These are phyloP conservation scores for Alternaria longipes DNA, from an alignment of 2,329 filamentous ascomycete species.

Conservation along the genomic window DNA sequence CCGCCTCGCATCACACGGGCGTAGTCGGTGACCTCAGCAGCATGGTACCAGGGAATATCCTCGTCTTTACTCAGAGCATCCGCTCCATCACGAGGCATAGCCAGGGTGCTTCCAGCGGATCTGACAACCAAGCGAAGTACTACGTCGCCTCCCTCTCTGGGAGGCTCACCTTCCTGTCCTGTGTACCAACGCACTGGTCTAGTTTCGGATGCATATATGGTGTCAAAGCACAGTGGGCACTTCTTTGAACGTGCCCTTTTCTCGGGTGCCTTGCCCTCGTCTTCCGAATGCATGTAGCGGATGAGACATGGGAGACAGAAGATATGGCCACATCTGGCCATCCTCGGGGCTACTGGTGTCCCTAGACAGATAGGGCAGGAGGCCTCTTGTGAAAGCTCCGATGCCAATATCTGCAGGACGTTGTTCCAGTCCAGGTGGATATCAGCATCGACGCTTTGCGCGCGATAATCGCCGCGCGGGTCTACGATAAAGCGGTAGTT, in stretches of 20 bases:
- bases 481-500: slow-evolving; percentile 98
- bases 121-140: slow-evolving; percentile 87
- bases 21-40: slow-evolving; percentile 93
- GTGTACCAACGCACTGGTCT: slow-evolving; percentile 89
- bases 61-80: slow-evolving; percentile 74
- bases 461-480: slow-evolving; percentile 79
- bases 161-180: slow-evolving; percentile 83
- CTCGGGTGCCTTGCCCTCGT: slow-evolving; percentile 68
- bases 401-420: slow-evolving; percentile 90
- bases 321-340: slow-evolving; percentile 97
- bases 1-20: slow-evolving; percentile 95
- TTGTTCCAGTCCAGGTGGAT: slow-evolving; percentile 89
- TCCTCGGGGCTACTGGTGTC: slow-evolving; percentile 89
- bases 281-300: slow-evolving; percentile 90
- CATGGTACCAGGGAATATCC: slow-evolving; percentile 93
- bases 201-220: slow-evolving; percentile 89
- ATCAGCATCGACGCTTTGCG: slow-evolving; percentile 86
- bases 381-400: slow-evolving; percentile 84
- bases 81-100: slow-evolving; percentile 82
- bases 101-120: slow-evolving; percentile 81
- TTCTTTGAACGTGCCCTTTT: slow-evolving; percentile 88
- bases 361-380: slow-evolving; percentile 96
- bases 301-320: slow-evolving; percentile 94
- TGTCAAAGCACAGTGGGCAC: slow-evolving; percentile 95
- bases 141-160: slow-evolving; percentile 86